Conservation (phyloP, 345 rosid genomes). For the Alliaria petiolata region DNA sequence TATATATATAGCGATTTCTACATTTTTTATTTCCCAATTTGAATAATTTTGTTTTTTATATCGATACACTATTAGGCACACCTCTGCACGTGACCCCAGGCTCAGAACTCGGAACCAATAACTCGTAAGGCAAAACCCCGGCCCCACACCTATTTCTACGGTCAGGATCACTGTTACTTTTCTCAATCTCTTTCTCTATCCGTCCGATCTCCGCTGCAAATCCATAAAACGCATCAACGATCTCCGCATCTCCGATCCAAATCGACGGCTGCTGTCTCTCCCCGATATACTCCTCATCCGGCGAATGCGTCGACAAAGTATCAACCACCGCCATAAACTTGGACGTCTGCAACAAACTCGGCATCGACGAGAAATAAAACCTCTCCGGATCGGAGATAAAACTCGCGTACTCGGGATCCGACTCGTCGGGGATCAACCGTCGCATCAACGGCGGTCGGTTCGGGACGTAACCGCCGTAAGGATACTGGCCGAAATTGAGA, state of each 20-base stretch:
- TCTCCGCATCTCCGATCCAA: slow-evolving; percentile 75
- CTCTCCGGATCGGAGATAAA: slow-evolving; percentile 71
- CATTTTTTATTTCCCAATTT: not conserved
- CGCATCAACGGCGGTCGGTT: slow-evolving; percentile 92
- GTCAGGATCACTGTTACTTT: slow-evolving; percentile 56
- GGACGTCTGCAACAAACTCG: slow-evolving; percentile 80
- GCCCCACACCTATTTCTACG: slow-evolving; percentile 87
- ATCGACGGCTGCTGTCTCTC: slow-evolving; percentile 80
- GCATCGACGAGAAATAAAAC: slow-evolving; percentile 68
- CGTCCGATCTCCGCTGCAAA: slow-evolving; percentile 69
- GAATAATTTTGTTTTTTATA: slow-evolving; percentile 32
- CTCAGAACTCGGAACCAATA: slow-evolving; percentile 80
- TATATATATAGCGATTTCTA: not conserved
- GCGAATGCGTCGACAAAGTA: slow-evolving; percentile 87
- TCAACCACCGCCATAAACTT: slow-evolving; percentile 97
- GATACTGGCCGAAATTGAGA: slow-evolving; percentile 93
- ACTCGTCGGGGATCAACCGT: slow-evolving; percentile 71
- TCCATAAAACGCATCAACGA: slow-evolving; percentile 66
- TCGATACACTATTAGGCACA: slow-evolving; percentile 90
- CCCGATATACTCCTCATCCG: slow-evolving; percentile 94
- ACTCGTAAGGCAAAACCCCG: slow-evolving; percentile 90
- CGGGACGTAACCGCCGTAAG: slow-evolving; percentile 90
- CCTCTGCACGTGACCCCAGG: slow-evolving; percentile 98
- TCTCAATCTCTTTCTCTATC: slow-evolving; percentile 84
- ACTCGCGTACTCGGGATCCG: slow-evolving; percentile 56